These are phyloP conservation scores for Trichosanthes cucumerina DNA, from an alignment of 306 rosid species.

Conservation along the genomic window DNA sequence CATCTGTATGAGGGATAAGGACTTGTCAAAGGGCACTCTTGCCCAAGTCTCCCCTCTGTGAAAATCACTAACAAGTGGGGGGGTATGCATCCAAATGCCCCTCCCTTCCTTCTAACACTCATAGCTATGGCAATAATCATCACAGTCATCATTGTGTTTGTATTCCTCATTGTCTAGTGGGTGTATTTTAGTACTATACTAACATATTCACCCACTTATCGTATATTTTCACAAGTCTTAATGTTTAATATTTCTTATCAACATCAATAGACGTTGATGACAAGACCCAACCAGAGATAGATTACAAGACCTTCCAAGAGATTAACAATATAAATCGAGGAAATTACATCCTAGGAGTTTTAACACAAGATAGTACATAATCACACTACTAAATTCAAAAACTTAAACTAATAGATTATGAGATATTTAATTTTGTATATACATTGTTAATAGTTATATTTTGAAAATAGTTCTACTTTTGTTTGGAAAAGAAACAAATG, in stretches of 20 bases:
- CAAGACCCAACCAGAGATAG: neutral
- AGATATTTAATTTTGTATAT: neutral
- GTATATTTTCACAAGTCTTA: neutral
- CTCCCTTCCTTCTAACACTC: conserved; percentile 1
- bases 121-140: neutral
- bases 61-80: neutral
- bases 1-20: conserved; percentile 36
- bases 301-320: neutral
- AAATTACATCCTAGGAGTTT: neutral
- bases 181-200: neutral
- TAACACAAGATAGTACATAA: neutral
- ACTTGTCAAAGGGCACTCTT: conserved; percentile 30
- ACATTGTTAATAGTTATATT: neutral
- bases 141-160: neutral
- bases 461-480: neutral
- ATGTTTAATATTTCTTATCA: neutral
- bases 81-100: neutral
- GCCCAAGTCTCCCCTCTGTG: neutral
- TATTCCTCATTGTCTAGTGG: neutral
- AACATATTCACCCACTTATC: neutral
- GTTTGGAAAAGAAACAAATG: neutral
- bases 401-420: neutral
- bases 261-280: neutral
- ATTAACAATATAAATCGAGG: neutral
- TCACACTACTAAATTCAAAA: neutral